Conservation (phyloP, 371 early-diverging fungal species). For the Syncephalastrum sp. region DNA sequence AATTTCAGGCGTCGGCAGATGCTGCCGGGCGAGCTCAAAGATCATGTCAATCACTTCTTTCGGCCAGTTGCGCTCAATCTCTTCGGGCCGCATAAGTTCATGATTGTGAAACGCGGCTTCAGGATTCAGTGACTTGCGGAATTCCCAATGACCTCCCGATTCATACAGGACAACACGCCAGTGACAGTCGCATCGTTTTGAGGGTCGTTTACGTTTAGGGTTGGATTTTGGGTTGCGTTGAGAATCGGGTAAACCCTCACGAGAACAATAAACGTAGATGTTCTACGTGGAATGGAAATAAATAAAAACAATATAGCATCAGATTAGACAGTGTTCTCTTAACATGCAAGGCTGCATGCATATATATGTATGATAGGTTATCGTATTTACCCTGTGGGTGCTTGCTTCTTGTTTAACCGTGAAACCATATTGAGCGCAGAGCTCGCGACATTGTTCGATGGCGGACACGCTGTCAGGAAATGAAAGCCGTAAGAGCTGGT, state of each 20-base stretch:
- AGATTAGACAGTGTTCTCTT: too few species aligned
- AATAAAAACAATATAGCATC: neutral
- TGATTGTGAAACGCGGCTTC: constrained; percentile 60
- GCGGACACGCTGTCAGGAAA: constrained; percentile 31
- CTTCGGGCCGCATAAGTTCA: constrained; percentile 53
- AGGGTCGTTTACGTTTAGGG: constrained; percentile 50
- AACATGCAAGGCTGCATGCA: too few species aligned
- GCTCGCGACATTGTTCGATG: constrained; percentile 36
- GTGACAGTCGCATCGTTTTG: constrained; percentile 57
- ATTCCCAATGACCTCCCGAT: constrained; percentile 54
- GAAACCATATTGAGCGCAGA: constrained; percentile 38
- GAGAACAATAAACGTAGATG: constrained; percentile 58
- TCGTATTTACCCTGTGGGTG: constrained; percentile 10
- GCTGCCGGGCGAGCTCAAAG: constrained; percentile 43
- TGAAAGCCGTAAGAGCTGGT: constrained; percentile 12
- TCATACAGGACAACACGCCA: constrained; percentile 60
- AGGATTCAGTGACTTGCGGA: constrained; percentile 60
- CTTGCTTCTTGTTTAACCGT: constrained; percentile 36
- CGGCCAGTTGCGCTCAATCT: constrained; percentile 61
- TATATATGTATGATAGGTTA: too few species aligned
- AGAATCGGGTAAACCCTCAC: constrained; percentile 57
- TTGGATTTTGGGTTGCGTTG: constrained; percentile 46
- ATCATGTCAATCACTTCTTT: constrained; percentile 54
- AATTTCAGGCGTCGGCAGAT: constrained; percentile 56
- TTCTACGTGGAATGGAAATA: constrained; percentile 35